These are phyloP conservation scores for Pseudocercospora musae DNA, from an alignment of 2,329 filamentous ascomycete species.

Conservation along the genomic window DNA sequence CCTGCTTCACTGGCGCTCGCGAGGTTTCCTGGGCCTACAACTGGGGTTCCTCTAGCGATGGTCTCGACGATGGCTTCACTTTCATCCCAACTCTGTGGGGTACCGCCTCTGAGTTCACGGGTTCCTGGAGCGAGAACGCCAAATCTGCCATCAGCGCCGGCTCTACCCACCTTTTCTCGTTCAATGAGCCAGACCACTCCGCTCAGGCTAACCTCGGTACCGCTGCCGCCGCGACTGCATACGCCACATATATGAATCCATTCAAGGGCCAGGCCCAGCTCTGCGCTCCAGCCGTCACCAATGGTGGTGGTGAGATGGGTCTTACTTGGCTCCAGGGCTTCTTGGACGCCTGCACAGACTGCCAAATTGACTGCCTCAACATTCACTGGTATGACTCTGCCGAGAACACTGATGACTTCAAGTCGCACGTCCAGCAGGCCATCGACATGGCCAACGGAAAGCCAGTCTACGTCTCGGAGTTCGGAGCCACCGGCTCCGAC, in stretches of 20 bases:
- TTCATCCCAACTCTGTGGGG: slow-evolving; percentile 65
- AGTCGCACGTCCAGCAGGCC: slow-evolving; percentile 51
- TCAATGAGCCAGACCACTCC: slow-evolving; percentile 68
- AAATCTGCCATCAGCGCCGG: slow-evolving; percentile 53
- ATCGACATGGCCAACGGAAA: slow-evolving; percentile 37
- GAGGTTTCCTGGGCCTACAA: slow-evolving; percentile 64
- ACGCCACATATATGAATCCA: slow-evolving; percentile 55
- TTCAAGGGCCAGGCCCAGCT: slow-evolving; percentile 55
- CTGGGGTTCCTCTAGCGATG: slow-evolving; percentile 56
- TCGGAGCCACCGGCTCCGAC: slow-evolving; percentile 51
- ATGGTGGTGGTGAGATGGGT: slow-evolving; percentile 51
- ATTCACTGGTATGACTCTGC: slow-evolving; percentile 62
- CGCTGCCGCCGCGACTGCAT: slow-evolving; percentile 50
- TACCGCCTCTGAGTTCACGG: slow-evolving; percentile 42
- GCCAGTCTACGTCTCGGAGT: slow-evolving; percentile 63
- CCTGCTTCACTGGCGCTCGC: slow-evolving; percentile 47
- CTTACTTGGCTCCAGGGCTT: slow-evolving; percentile 56
- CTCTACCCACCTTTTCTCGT: slow-evolving; percentile 58
- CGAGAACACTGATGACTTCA: slow-evolving; percentile 50
- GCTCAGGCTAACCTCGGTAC: slow-evolving; percentile 59
- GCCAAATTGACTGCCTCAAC: slow-evolving; percentile 56
- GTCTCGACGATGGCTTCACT: slow-evolving; percentile 45
- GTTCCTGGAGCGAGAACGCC: slow-evolving; percentile 52
- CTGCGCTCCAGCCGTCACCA: slow-evolving; percentile 60
- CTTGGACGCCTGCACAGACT: slow-evolving; percentile 48